phyloP scores from a whole-genome alignment of 345 rosid genomes.

The Brassica nigra region DNA sequence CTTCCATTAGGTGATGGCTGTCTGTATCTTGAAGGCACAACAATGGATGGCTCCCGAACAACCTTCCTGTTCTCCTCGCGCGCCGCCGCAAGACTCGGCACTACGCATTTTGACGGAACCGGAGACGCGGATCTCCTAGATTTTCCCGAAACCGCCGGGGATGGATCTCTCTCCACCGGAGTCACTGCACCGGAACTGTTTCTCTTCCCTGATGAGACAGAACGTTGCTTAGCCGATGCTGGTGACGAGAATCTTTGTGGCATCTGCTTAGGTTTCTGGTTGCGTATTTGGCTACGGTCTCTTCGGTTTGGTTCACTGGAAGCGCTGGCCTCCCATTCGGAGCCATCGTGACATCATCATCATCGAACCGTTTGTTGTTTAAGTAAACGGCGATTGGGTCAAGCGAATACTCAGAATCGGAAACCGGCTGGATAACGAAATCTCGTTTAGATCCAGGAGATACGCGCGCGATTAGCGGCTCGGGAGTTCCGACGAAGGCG shows the following conservation, averaged over 20 bases:
- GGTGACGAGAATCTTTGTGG: slow-evolving; percentile 83
- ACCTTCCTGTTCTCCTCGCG: slow-evolving; percentile 72
- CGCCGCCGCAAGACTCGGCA: slow-evolving; percentile 78
- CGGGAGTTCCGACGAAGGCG: slow-evolving; percentile 74
- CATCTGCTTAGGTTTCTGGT: slow-evolving; percentile 43
- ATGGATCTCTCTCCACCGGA: slow-evolving; percentile 56
- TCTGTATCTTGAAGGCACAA: slow-evolving; percentile 89
- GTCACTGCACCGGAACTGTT: neutral
- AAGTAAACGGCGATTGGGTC: slow-evolving; percentile 40
- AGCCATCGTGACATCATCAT: neutral
- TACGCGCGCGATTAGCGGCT: slow-evolving; percentile 73
- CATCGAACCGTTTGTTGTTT: slow-evolving; percentile 44
- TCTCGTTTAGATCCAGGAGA: slow-evolving; percentile 69
- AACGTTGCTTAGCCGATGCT: slow-evolving; percentile 62
- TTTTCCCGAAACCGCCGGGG: slow-evolving; percentile 66
- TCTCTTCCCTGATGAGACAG: slow-evolving; percentile 57
- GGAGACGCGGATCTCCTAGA: slow-evolving; percentile 93
- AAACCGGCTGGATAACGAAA: slow-evolving; percentile 83
- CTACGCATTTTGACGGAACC: slow-evolving; percentile 79
- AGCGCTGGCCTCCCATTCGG: slow-evolving; percentile 53
- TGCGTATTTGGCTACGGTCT: slow-evolving; percentile 8
- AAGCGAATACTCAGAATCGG: slow-evolving; percentile 65
- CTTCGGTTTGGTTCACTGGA: slow-evolving; percentile 38
- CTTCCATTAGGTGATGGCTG: slow-evolving; percentile 86
- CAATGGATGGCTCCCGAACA: slow-evolving; percentile 72